Base-by-base conservation (phyloP, 495 filamentous ascomycete genomes). In the Aspergillus indologenus region DNA sequence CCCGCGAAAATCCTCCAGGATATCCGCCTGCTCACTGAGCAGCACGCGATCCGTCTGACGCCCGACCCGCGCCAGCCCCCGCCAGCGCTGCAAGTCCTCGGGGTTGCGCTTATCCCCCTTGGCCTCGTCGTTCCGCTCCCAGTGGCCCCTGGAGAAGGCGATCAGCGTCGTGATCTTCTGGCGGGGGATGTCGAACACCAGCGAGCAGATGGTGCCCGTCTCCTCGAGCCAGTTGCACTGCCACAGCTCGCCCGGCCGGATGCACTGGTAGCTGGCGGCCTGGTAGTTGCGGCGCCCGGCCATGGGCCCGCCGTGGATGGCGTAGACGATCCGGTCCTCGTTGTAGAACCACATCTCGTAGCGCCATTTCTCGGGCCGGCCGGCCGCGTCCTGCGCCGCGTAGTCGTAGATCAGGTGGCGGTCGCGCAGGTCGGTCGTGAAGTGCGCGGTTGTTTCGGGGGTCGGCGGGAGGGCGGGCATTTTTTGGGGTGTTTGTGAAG, bases 331-430 rank as follows among this genome's bases (percentile, higher is more conserved):
- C 6, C 72, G 68, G 50, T 73, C 68, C 9, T 68, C 65, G 53
- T 74, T 74, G 49, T 72, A 70, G 61, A 77, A 77, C 70, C 72
- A 75, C 70, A 76, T 72, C 44, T 77, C 74, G 57, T 77, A 76
- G 17, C 72, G 71, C 75, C 74, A 76, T 63, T 72, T 77, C 50
- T 74, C 67, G 1, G 69, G 64, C n/a, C 69, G 68, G 17, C 71
- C 68, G 15, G 65, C n/a, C 17, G 52, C 51, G 49, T 70, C 65
- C 29, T 70, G 55, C 2, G 68, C 70, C 8, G 58, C 65, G 46
- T 73, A 75, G 61, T 79, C 71, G 57, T 79, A 78, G 22, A 77
- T 70, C 31, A 76, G 63, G 53, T 78, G 75, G 21, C 72, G 69
- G 52, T 76, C 64, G 26, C 60, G 61, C 31, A 77, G 58, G 53